Percentiles rank a stretch among this genome's conserved stretches.
phyloP scores from a whole-genome alignment of 2,329 filamentous ascomycete species.

The Phialemonium atrogriseum region DNA sequence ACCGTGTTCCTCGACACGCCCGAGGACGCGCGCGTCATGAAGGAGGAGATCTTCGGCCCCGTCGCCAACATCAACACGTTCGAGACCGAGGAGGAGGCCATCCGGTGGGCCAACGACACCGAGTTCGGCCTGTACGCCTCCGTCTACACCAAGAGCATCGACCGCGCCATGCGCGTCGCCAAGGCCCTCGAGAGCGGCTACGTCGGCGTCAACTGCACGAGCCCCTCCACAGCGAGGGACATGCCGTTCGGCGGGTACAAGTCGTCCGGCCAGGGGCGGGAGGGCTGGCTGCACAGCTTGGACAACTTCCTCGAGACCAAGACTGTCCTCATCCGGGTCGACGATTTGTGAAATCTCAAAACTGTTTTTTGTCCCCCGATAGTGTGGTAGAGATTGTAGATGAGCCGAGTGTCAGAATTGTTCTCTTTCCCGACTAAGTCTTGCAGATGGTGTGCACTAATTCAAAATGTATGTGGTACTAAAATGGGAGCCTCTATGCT shows the following conservation, averaged over 20 bases:
- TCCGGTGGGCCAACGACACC: slow-evolving; percentile 46
- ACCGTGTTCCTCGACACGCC: slow-evolving; percentile 36
- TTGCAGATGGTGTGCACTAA: too few species aligned
- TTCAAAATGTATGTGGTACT: too few species aligned
- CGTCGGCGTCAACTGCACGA: slow-evolving; percentile 47
- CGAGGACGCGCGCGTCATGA: slow-evolving; percentile 38
- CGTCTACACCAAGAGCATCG: slow-evolving; percentile 45
- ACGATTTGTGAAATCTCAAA: slow-evolving; percentile 5
- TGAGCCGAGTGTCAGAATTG: too few species aligned
- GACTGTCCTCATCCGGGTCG: slow-evolving; percentile 21
- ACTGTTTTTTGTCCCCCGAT: too few species aligned
- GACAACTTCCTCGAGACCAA: slow-evolving; percentile 25
- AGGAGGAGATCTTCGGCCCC: slow-evolving; percentile 57
- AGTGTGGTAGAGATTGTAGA: too few species aligned
- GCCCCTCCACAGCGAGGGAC: slow-evolving; percentile 25
- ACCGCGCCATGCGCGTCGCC: slow-evolving; percentile 32
- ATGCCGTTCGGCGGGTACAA: slow-evolving; percentile 35
- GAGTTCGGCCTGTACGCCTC: slow-evolving; percentile 48
- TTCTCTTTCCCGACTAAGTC: too few species aligned
- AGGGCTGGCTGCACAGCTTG: slow-evolving; percentile 26
- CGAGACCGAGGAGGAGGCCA: slow-evolving; percentile 46
- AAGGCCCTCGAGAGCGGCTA: slow-evolving; percentile 51
- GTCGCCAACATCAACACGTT: slow-evolving; percentile 52
- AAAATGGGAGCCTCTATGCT: too few species aligned
- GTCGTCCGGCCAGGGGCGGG: slow-evolving; percentile 26